phyloP scores from a whole-genome alignment of 805 yeast genomes.

The Trichomonascus vanleenenianus region DNA sequence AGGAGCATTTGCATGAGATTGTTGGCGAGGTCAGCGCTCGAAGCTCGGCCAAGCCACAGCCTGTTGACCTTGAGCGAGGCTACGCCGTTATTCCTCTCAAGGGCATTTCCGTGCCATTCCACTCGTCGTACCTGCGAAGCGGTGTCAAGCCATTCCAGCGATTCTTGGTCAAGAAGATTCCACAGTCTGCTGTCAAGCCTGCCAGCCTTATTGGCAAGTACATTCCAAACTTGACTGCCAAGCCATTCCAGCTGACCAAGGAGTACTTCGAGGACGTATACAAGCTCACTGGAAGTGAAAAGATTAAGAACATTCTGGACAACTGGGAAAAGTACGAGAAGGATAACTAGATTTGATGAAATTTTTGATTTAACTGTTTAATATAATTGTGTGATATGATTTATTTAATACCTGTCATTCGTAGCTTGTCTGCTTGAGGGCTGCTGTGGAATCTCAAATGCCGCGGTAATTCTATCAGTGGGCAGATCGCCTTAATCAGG shows the following conservation, averaged over 20 bases:
- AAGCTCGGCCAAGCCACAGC: constrained; percentile 85
- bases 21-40: constrained; percentile 77
- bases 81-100: constrained; percentile 96
- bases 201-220: constrained; percentile 89
- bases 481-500: too few relatives aligned
- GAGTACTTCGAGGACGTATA: constrained; percentile 97
- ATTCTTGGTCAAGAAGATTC: constrained; percentile 92
- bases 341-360: constrained; percentile 2
- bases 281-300: constrained; percentile 81
- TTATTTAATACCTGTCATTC: too few relatives aligned
- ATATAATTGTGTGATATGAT: too few relatives aligned
- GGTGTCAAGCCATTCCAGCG: constrained; percentile 99
- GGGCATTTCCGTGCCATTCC: constrained; percentile 99
- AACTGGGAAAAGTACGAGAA: constrained; percentile 85
- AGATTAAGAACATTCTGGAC: constrained; percentile 81
- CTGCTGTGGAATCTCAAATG: too few relatives aligned
- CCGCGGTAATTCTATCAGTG: too few relatives aligned
- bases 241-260: constrained; percentile 91
- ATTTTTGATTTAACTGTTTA: too few relatives aligned
- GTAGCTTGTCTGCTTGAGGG: too few relatives aligned
- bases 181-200: constrained; percentile 91
- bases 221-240: constrained; percentile 97
- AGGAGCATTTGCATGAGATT: constrained; percentile 80
- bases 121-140: constrained; percentile 93
- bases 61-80: constrained; percentile 95